phyloP scores from a whole-genome alignment of 2,329 filamentous ascomycete species.

The Colletotrichum scovillei region DNA sequence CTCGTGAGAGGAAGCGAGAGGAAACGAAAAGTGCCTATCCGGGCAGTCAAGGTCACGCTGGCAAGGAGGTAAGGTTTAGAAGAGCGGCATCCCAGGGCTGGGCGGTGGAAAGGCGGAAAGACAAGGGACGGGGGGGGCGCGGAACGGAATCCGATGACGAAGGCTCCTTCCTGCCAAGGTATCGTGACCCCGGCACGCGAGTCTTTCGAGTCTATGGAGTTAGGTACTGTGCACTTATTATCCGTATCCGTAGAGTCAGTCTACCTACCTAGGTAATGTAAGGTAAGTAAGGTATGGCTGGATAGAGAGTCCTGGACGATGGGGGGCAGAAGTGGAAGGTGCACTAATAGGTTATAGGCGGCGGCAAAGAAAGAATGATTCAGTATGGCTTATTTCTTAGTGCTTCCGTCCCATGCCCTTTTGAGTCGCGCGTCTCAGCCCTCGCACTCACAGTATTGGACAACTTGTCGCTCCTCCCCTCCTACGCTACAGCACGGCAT shows the following conservation, averaged over 20 bases:
- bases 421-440: slow-evolving; percentile 19
- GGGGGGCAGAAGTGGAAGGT: background rate
- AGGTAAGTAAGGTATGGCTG: too few relatives aligned
- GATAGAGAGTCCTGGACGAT: too few relatives aligned
- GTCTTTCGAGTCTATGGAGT: too few relatives aligned
- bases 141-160: slow-evolving; percentile 25
- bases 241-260: background rate
- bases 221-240: too few relatives aligned
- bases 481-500: background rate
- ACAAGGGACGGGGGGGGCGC: slow-evolving; percentile 9
- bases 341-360: slow-evolving; percentile 1
- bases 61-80: background rate
- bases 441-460: background rate
- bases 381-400: slow-evolving; percentile 12
- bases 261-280: too few relatives aligned
- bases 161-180: background rate
- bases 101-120: background rate
- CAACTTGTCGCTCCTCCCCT: background rate
- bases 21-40: background rate
- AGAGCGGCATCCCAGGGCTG: background rate
- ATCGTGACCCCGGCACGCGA: slow-evolving; percentile 1
- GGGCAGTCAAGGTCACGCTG: background rate
- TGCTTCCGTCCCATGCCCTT: slow-evolving; percentile 10
- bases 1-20: background rate
- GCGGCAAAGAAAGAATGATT: slow-evolving; percentile 3